Evolutionary conservation across 2,329 filamentous ascomycete species (phyloP).

Genomic region (Phaeomoniella chlamydospora): DNA sequence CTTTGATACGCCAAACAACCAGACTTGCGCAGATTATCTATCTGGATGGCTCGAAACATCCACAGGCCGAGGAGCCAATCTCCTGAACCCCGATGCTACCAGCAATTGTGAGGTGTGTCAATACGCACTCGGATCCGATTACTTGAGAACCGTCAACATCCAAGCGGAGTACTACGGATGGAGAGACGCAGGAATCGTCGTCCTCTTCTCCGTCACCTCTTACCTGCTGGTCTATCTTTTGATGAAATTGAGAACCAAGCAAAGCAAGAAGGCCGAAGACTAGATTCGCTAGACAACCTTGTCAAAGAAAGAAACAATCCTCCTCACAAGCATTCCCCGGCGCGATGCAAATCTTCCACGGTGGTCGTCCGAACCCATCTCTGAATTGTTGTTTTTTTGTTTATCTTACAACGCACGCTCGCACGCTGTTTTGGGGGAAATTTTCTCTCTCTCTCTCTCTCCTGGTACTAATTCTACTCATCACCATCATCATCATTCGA

Average conservation of each 20-base stretch:
- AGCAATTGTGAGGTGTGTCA: constrained; percentile 45
- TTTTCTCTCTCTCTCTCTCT: constrained; percentile 8
- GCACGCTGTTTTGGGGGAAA: too few relatives aligned
- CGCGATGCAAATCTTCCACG: too few relatives aligned
- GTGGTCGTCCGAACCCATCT: too few relatives aligned
- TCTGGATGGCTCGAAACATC: constrained; percentile 21
- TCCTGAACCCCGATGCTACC: constrained; percentile 46
- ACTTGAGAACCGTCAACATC: constrained; percentile 44
- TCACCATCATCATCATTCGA: too few relatives aligned
- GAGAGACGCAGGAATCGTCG: constrained; percentile 48
- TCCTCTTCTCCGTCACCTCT: constrained; percentile 39
- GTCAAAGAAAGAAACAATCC: constrained; percentile 2
- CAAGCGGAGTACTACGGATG: constrained; percentile 49
- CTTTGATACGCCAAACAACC: constrained; percentile 31
- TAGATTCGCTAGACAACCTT: constrained; percentile 3
- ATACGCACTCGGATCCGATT: constrained; percentile 44
- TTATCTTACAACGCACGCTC: too few relatives aligned
- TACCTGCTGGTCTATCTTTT: constrained; percentile 34
- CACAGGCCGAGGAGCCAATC: constrained; percentile 31
- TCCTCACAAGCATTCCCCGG: too few relatives aligned
- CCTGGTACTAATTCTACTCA: constrained; percentile 14
- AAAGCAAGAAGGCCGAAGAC: constrained; percentile 17
- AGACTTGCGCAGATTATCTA: constrained; percentile 49
- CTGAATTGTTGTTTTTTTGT: too few relatives aligned
- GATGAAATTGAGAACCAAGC: constrained; percentile 23